Conservation (phyloP, 495 filamentous ascomycete genomes). For the Pseudomonodictys pantanalensis region DNA sequence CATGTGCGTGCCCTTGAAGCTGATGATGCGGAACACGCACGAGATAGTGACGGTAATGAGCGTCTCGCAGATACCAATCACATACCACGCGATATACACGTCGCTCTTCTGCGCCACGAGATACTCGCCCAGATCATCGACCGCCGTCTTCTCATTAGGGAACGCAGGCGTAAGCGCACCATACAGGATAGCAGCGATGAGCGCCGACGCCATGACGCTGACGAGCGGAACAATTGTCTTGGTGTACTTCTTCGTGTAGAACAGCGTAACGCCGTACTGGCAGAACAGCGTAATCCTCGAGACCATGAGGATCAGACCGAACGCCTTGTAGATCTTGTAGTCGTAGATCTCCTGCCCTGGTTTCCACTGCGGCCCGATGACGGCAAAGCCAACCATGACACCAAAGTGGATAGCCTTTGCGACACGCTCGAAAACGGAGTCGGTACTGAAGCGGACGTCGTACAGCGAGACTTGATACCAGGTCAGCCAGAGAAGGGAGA, state of each 20-base stretch:
- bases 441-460: slow-evolving; percentile 66
- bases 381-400: slow-evolving; percentile 39
- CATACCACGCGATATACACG: slow-evolving; percentile 60
- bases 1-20: slow-evolving; percentile 64
- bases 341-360: slow-evolving; percentile 21
- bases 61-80: slow-evolving; percentile 55
- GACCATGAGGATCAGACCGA: slow-evolving; percentile 32
- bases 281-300: slow-evolving; percentile 22
- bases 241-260: slow-evolving; percentile 25
- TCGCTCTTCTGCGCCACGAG: slow-evolving; percentile 41
- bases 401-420: slow-evolving; percentile 63
- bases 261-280: slow-evolving; percentile 28
- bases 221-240: slow-evolving; percentile 20
- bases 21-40: slow-evolving; percentile 53
- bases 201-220: slow-evolving; percentile 21
- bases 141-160: slow-evolving; percentile 7
- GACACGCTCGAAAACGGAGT: slow-evolving; percentile 63
- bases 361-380: slow-evolving; percentile 31
- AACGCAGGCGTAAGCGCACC: slow-evolving; percentile 23
- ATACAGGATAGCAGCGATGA: slow-evolving; percentile 29
- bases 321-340: slow-evolving; percentile 27
- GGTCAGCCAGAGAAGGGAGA: slow-evolving; percentile 67
- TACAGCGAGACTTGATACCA: slow-evolving; percentile 68
- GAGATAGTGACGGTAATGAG: slow-evolving; percentile 55
- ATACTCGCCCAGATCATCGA: not conserved